These are phyloP conservation scores for Sungouiella thailandica DNA, from an alignment of 805 yeast genomes.

Conservation along the genomic window DNA sequence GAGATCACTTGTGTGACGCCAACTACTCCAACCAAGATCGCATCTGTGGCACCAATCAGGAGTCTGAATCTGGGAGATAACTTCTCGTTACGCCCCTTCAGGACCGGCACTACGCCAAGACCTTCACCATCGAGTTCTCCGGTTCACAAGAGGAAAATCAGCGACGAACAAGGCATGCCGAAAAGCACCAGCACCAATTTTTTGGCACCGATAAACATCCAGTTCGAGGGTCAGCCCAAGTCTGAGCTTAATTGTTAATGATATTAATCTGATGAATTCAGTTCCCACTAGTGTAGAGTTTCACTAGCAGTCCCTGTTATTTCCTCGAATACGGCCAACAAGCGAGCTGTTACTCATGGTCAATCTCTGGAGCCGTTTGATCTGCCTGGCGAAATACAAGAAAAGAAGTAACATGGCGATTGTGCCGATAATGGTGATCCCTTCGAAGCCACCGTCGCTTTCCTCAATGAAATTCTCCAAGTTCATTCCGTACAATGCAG, in stretches of 20 bases:
- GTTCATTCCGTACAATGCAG: constrained; percentile 95
- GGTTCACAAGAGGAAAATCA: constrained; percentile 17
- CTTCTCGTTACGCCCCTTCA: constrained; percentile 38
- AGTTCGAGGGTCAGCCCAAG: not conserved
- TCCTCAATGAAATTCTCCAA: constrained; percentile 90
- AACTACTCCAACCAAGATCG: not conserved
- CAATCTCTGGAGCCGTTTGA: constrained; percentile 65
- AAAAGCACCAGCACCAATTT: constrained; percentile 1
- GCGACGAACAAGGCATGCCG: constrained; percentile 3
- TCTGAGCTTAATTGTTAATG: not conserved
- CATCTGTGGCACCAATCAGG: constrained; percentile 5
- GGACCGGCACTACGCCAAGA: constrained; percentile 36
- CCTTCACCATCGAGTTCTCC: constrained; percentile 39
- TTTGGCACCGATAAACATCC: constrained; percentile 1
- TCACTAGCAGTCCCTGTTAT: no score
- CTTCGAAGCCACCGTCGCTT: constrained; percentile 59
- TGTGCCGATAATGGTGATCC: constrained; percentile 39
- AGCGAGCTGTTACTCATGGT: constrained; percentile 49
- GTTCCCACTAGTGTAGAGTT: no score
- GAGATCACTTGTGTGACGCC: constrained; percentile 2
- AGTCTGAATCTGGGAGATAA: constrained; percentile 26
- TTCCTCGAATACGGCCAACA: constrained; percentile 12
- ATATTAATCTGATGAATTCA: no score
- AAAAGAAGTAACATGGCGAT: constrained; percentile 44
- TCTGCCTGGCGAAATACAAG: constrained; percentile 47